Evolutionary conservation across 139 green algal species (phyloP), one percentile per base, ranked within the genome.

Genomic region (Pseudopediastrum boryanum): DNA sequence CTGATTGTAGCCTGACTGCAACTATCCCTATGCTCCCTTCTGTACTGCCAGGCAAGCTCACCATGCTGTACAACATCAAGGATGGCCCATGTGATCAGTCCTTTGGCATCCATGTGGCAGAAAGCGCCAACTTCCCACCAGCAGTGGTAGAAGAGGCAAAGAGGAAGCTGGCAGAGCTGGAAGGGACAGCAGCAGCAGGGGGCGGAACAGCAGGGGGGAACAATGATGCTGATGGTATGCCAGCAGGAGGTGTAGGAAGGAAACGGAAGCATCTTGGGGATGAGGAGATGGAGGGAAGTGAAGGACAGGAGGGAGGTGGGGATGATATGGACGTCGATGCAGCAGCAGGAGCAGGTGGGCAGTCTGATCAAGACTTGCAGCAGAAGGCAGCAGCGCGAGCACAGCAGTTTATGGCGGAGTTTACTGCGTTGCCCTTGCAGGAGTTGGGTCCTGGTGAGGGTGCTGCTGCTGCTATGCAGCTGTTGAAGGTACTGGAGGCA

Each of bases 41-140:
- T 6, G 33, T 7, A 8, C 78, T n/a, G 36, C 67, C 77, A 89
- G 84, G 43, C 72, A 83, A 71, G 42, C 90, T 99, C 3, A 97
- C 94, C 27, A 98, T 99, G 94, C 88, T 98, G 38, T 98, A 98
- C 88, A 83, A 94, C 67, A 93, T 96, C 10, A 51, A 81, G 16
- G 66, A 91, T 9, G 95, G 96, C 13, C 85, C 93, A 4, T 98
- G 92, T 82, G 94, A 98, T 78, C 88, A 97, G 84, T 96, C 90
- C 8, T 98, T 98, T 72, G 96, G 95, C 36, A 97, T 99, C 44
- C 90, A 97, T 54, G 93, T 98, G 5, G 95, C 95, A 7, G 93
- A 97, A 84, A 96, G 91, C 83, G 93, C 95, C 6, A 83, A 87
- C 50, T 98, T 99, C 80, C 96, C 96, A 3, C 48, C 85, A 2